Base-by-base conservation (phyloP, 2,329 filamentous ascomycete genomes). In the Botrytis elliptica region DNA sequence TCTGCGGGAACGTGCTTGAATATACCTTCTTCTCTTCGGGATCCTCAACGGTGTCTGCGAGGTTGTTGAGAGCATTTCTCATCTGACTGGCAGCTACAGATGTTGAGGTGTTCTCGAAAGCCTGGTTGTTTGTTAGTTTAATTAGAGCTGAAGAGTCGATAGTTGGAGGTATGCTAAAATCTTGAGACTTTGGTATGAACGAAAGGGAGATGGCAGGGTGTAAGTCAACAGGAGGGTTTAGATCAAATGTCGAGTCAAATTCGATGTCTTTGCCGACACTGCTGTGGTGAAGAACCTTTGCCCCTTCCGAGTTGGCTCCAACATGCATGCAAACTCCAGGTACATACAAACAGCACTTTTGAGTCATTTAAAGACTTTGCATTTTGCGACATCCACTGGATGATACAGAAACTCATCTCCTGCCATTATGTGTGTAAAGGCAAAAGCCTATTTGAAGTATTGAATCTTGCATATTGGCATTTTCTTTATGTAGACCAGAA, bases 81-180 rank as follows among this genome's bases (percentile, higher is more conserved):
- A 99, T 99, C 87, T 99, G 96, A 75, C 95, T 97, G 73, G 96
- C 96, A 76, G 96, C 96, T 78, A 99, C 95, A 81, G 94, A 98
- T 82, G 96, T 99, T 73, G 95, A 98, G 79, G 96, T 97, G 90
- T 98, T 98, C 86, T 99, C 96, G 84, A 99, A 99, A 76, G 96
- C 96, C 96, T 98, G 64, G 33, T 40, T 33, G 29, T 42, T 52
- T 62, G 55, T 73, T 73, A 73, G 71, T 40, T 38, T 36, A n/a
- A 10, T n/a, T 25, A n/a, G 12, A 72, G 18, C 14, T 18, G 10
- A 6, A 25, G 29, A 7, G 25, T 59, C 4, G 42, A 49, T 29
- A 3, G 14, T 52, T 49, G 33, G 25, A 22, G 36, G 29, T 36
- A 40, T 44, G 33, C 42, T 62, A 38, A 52, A 62, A 20, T 62